phyloP scores from a whole-genome alignment of 768 basidiomycete genomes.

The Kwoniella shandongensis region DNA sequence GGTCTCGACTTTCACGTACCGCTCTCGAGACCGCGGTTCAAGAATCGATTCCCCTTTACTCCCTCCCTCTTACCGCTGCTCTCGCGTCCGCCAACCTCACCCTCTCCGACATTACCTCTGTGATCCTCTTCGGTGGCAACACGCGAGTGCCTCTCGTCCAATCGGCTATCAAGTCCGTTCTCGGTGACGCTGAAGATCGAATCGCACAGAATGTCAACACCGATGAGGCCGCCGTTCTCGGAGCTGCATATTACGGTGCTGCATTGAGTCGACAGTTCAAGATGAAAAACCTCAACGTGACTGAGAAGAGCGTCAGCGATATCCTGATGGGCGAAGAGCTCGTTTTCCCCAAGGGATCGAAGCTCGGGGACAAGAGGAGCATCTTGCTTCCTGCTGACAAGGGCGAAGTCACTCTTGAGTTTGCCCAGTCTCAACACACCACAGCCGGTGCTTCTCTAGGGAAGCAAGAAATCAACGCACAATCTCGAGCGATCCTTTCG shows the following conservation, averaged over 20 bases:
- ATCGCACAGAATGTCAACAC: constrained; percentile 94
- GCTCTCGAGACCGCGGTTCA: constrained; percentile 67
- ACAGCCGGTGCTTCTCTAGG: constrained; percentile 14
- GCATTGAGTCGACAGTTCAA: constrained; percentile 84
- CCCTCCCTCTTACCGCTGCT: constrained; percentile 33
- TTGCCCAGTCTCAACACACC: constrained; percentile 65
- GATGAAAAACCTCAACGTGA: constrained; percentile 87
- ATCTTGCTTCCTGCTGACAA: constrained; percentile 74
- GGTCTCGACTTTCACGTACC: constrained; percentile 69
- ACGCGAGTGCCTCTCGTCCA: constrained; percentile 92
- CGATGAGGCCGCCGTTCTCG: constrained; percentile 92
- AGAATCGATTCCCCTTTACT: constrained; percentile 21
- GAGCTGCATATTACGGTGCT: constrained; percentile 89
- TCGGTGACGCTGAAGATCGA: constrained; percentile 78
- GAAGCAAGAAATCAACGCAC: not conserved
- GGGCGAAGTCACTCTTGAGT: constrained; percentile 74
- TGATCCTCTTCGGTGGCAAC: constrained; percentile 88
- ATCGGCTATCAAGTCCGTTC: constrained; percentile 69
- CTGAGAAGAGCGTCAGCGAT: constrained; percentile 71
- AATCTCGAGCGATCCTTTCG: constrained; percentile 61
- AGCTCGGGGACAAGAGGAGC: constrained; percentile 77
- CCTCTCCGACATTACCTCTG: constrained; percentile 57
- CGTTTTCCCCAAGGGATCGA: constrained; percentile 74
- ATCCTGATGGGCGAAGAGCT: constrained; percentile 57
- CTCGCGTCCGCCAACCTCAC: constrained; percentile 23